These are phyloP conservation scores for Arachis monticola DNA, from an alignment of 331 rosid genomes.

Conservation along the genomic window DNA sequence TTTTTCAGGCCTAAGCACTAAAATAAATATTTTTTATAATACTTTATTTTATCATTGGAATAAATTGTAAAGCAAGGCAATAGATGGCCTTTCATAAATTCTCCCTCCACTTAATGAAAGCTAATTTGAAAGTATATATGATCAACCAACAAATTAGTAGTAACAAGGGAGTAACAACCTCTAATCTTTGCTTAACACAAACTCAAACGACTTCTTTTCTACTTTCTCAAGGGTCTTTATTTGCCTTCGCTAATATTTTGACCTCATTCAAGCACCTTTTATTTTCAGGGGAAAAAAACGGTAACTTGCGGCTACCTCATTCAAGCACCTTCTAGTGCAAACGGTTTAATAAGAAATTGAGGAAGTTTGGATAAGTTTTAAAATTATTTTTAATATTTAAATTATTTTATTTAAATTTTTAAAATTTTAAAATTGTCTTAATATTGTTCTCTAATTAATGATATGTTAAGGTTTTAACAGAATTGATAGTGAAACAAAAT, in stretches of 20 bases:
- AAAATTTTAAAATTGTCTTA: too few relatives aligned
- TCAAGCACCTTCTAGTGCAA: neutral
- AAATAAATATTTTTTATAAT: constrained; percentile 7
- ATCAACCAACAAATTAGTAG: constrained; percentile 8
- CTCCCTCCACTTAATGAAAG: constrained; percentile 41
- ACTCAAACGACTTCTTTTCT: constrained; percentile 18
- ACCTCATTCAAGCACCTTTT: constrained; percentile 5
- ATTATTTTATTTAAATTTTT: too few relatives aligned
- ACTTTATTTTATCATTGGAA: constrained; percentile 28
- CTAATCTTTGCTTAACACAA: constrained; percentile 24
- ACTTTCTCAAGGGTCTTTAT: neutral
- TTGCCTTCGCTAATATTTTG: constrained; percentile 14
- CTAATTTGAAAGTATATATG: constrained; percentile 13
- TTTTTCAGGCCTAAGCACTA: constrained; percentile 47
- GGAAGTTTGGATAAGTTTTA: too few relatives aligned
- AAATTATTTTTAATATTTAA: too few relatives aligned
- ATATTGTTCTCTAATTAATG: too few relatives aligned
- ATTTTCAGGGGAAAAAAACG: neutral
- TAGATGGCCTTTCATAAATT: constrained; percentile 29
- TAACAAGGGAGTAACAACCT: neutral
- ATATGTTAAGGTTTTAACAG: too few relatives aligned
- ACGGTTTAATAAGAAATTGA: neutral
- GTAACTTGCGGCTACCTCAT: neutral
- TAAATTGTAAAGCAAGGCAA: constrained; percentile 42
- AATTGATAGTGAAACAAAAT: too few relatives aligned